Evolutionary conservation across 169 alveolate genomes (phyloP).

Genomic region (Cryptosporidium parvum): DNA sequence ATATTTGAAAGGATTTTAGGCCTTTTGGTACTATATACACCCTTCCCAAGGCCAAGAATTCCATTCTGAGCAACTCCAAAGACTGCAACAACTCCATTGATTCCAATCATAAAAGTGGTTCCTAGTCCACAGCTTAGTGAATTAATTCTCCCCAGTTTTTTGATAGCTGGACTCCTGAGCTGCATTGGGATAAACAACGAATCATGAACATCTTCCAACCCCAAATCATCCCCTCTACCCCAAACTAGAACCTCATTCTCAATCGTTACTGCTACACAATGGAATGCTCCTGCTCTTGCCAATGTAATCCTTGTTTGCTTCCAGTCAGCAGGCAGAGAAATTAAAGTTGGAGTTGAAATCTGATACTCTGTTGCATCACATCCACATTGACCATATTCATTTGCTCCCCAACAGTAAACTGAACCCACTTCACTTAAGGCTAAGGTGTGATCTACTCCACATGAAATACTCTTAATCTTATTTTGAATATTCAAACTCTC

Average conservation of each 20-base stretch:
- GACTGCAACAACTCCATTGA: conserved; percentile 40
- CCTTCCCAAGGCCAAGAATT: conserved; percentile 67
- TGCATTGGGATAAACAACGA: conserved; percentile 66
- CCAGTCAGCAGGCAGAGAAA: conserved; percentile 67
- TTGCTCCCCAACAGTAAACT: conserved; percentile 71
- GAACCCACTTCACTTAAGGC: conserved; percentile 28
- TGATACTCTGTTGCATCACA: conserved; percentile 47
- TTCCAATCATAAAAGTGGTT: conserved; percentile 61
- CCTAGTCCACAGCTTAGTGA: conserved; percentile 65
- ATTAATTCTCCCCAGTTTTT: conserved; percentile 57
- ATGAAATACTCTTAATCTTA: conserved; percentile 40
- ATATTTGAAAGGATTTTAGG: conserved; percentile 54
- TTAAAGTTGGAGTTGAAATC: conserved; percentile 45
- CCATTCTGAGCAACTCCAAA: conserved; percentile 72
- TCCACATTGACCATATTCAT: conserved; percentile 75
- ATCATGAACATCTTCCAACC: conserved; percentile 62
- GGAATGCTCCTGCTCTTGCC: conserved; percentile 70
- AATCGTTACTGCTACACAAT: conserved; percentile 61
- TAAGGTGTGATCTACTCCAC: conserved; percentile 56
- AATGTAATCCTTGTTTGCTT: conserved; percentile 40
- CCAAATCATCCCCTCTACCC: conserved; percentile 73
- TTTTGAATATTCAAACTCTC: conserved; percentile 2
- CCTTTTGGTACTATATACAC: conserved; percentile 65
- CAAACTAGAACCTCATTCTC: conserved; percentile 70
- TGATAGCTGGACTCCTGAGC: conserved; percentile 57